phyloP scores from a whole-genome alignment of 208 protist genomes.

The Leishmania major region DNA sequence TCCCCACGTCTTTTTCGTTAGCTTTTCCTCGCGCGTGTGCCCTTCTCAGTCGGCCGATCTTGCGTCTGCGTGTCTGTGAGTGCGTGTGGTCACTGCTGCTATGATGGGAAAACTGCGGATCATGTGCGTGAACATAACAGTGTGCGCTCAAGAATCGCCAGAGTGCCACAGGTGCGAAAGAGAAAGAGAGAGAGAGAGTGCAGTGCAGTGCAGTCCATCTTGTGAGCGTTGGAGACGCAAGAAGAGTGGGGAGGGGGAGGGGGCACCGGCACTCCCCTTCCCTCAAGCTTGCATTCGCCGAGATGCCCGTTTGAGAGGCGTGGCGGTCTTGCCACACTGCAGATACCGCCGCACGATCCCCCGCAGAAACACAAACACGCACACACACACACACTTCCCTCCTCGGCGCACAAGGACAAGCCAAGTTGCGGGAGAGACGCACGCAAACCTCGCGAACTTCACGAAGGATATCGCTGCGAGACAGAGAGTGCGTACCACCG shows the following conservation, averaged over 20 bases:
- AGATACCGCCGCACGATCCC: too few species aligned
- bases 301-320: not conserved
- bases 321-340: too few species aligned
- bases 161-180: not conserved
- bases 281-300: not conserved
- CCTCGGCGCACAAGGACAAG: too few species aligned
- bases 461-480: not conserved
- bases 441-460: not conserved
- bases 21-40: not conserved
- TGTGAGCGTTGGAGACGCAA: not conserved
- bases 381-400: too few species aligned
- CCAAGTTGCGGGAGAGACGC: not conserved
- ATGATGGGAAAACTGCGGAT: not conserved
- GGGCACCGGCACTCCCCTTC: not conserved
- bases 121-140: not conserved
- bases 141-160: not conserved
- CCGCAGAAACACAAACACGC: too few species aligned
- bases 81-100: not conserved
- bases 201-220: not conserved
- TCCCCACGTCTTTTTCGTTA: not conserved
- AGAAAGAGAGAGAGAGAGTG: not conserved
- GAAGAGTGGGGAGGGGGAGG: not conserved
- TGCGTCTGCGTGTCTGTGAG: not conserved
- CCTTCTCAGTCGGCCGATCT: not conserved
- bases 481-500: not conserved